A percentile compares a stretch with the other conserved stretches of the same genome.
Conservation (phyloP, 2,329 filamentous ascomycete species). For the Dichotomopilus funicola region DNA sequence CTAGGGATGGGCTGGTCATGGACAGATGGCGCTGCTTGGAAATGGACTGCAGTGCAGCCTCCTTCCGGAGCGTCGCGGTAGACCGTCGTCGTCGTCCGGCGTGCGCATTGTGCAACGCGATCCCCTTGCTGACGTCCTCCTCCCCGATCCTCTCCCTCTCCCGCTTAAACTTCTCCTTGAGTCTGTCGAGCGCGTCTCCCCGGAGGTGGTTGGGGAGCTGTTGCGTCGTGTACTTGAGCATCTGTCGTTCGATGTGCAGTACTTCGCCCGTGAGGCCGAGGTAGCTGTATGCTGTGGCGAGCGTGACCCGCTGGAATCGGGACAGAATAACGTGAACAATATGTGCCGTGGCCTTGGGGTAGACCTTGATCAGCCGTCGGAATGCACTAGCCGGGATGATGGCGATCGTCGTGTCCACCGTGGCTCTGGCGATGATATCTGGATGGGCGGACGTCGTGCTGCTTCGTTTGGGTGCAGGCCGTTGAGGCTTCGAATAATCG, state of each 20-base stretch:
- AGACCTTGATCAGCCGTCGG: conserved; percentile 81
- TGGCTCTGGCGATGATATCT: conserved; percentile 93
- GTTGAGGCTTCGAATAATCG: conserved; percentile 26
- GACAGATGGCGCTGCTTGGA: conserved; percentile 42
- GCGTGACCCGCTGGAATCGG: conserved; percentile 85
- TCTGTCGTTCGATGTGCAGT: conserved; percentile 82
- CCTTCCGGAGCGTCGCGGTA: conserved; percentile 69
- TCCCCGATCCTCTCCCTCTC: conserved; percentile 76
- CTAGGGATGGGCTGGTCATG: conserved; percentile 36
- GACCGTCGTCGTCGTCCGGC: conserved; percentile 62
- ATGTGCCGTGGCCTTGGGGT: conserved; percentile 92
- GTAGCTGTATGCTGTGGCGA: conserved; percentile 91
- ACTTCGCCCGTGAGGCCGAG: conserved; percentile 89
- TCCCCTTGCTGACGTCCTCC: conserved; percentile 83
- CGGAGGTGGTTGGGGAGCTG: conserved; percentile 87
- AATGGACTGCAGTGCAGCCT: conserved; percentile 66
- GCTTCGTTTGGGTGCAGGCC: conserved; percentile 39
- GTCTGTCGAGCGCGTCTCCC: conserved; percentile 69
- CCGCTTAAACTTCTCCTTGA: conserved; percentile 87
- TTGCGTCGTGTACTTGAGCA: conserved; percentile 87
- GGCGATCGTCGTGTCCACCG: conserved; percentile 93
- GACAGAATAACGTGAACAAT: conserved; percentile 98
- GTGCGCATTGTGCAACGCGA: conserved; percentile 81
- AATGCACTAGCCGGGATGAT: conserved; percentile 98
- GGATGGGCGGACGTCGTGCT: conserved; percentile 78